Evolutionary conservation across 1,139 yeast genomes (phyloP), one percentile per base, ranked within the genome.

Genomic region (Fermentozyma sake): DNA sequence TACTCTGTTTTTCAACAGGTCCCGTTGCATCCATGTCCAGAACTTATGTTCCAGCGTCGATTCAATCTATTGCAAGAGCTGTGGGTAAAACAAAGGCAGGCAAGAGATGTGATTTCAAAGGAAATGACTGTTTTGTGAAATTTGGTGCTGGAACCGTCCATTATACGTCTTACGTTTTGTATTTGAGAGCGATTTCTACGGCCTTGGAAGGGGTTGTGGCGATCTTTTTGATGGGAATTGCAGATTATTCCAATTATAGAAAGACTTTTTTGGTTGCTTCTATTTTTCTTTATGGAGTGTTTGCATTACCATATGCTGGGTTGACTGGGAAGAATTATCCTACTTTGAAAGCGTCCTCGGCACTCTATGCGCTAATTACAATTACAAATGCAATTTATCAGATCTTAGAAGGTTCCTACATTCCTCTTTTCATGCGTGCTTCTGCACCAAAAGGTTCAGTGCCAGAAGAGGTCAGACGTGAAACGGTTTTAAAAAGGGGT

Each of bases 1-100:
- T 50, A 14, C 34, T 52, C 14, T 49, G 58, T 24, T 53, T 41
- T 23, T 34, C 50, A 6, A 64, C 69, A 3, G 72, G 72, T 2
- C 71, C 71, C 2, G 62, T 57, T n/a, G 55, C 69, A 3, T 53
- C 70, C 1, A 62, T 66, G 70, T 40, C 59, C 3, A 49, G 68
- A 31, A 52, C 68, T 1, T 66, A 65, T 35, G 64, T 65, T 9
- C 67, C 70, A 6, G 71, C 70, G 0, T 53, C 56, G 0, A 53
- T 66, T 20, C 72, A 66, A 38, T 60, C 71, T 0, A 52, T 54
- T 14, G 68, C 66, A 2, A 39, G 52, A 18, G 42, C 48, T 2
- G 38, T 64, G 5, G 72, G 72, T 2, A 37, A 42, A 19, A 49
- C 50, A 1, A 39, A 45, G 9, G 30, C 34, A 0, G 67, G 62